phyloP scores from a whole-genome alignment of 352 stramenopile species.

The Phytopythium boreale region DNA sequence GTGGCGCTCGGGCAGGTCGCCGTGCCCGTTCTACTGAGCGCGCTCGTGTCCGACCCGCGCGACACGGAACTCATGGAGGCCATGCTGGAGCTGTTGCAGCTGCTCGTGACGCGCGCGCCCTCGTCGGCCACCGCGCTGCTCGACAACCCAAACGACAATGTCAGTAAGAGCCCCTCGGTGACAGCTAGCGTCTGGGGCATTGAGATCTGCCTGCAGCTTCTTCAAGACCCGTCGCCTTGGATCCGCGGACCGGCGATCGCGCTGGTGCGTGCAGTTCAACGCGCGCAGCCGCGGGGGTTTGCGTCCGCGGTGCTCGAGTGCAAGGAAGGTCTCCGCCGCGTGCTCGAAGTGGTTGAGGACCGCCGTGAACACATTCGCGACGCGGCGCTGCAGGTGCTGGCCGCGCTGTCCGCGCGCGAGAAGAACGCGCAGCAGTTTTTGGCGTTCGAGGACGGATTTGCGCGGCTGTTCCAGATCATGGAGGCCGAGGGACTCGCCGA shows the following conservation, averaged over 20 bases:
- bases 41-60: slow-evolving; percentile 66
- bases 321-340: slow-evolving; percentile 60
- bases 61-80: slow-evolving; percentile 86
- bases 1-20: slow-evolving; percentile 34
- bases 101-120: slow-evolving; percentile 37
- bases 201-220: slow-evolving; percentile 59
- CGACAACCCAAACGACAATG: slow-evolving; percentile 10
- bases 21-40: slow-evolving; percentile 52
- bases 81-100: slow-evolving; percentile 74
- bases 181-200: slow-evolving; percentile 36
- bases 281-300: slow-evolving; percentile 46
- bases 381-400: slow-evolving; percentile 59
- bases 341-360: slow-evolving; percentile 77
- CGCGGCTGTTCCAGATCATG: slow-evolving; percentile 74
- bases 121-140: slow-evolving; percentile 39
- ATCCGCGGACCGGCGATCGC: slow-evolving; percentile 68
- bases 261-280: slow-evolving; percentile 57
- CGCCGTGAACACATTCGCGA: slow-evolving; percentile 83
- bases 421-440: slow-evolving; percentile 80
- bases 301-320: slow-evolving; percentile 46
- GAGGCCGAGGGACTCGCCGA: slow-evolving; percentile 55
- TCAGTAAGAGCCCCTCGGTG: not conserved
- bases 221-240: slow-evolving; percentile 79
- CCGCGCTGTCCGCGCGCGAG: slow-evolving; percentile 61
- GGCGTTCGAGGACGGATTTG: slow-evolving; percentile 79